Evolutionary conservation across 768 basidiomycete genomes (phyloP).

Genomic region (Boletus reticuloceps): DNA sequence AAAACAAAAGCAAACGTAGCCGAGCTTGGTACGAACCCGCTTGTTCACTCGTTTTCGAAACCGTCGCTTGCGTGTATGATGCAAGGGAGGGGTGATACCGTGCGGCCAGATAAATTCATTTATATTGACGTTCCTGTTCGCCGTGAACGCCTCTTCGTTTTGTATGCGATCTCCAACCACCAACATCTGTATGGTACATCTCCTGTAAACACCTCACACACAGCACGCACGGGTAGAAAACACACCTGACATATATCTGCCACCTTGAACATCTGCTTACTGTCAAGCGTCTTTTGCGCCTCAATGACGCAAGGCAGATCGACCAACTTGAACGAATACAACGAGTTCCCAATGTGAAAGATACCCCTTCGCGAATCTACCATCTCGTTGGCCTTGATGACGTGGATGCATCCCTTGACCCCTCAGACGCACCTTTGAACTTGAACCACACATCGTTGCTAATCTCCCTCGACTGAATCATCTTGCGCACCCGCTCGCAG

Average conservation of each 20-base stretch:
- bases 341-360: slow-evolving; percentile 79
- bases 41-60: slow-evolving; percentile 89
- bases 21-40: slow-evolving; percentile 47
- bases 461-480: slow-evolving; percentile 76
- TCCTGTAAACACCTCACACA: slow-evolving; percentile 10
- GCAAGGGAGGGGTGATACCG: slow-evolving; percentile 90
- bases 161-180: slow-evolving; percentile 77
- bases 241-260: slow-evolving; percentile 95
- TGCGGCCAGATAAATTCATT: slow-evolving; percentile 98
- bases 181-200: slow-evolving; percentile 68
- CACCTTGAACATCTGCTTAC: slow-evolving; percentile 97
- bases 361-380: slow-evolving; percentile 87
- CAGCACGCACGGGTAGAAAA: slow-evolving; percentile 1
- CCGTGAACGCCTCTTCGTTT: slow-evolving; percentile 61
- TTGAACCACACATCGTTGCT: slow-evolving; percentile 93
- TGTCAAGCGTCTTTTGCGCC: slow-evolving; percentile 93
- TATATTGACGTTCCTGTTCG: slow-evolving; percentile 74
- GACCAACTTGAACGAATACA: slow-evolving; percentile 90
- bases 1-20: background rate
- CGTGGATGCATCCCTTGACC: background rate
- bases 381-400: slow-evolving; percentile 12
- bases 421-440: slow-evolving; percentile 71
- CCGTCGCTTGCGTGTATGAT: slow-evolving; percentile 85
- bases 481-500: slow-evolving; percentile 74
- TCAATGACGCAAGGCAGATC: slow-evolving; percentile 95